These are phyloP conservation scores for Sugiyamaella castrensis DNA, from an alignment of 1,139 yeast genomes.

Conservation along the genomic window DNA sequence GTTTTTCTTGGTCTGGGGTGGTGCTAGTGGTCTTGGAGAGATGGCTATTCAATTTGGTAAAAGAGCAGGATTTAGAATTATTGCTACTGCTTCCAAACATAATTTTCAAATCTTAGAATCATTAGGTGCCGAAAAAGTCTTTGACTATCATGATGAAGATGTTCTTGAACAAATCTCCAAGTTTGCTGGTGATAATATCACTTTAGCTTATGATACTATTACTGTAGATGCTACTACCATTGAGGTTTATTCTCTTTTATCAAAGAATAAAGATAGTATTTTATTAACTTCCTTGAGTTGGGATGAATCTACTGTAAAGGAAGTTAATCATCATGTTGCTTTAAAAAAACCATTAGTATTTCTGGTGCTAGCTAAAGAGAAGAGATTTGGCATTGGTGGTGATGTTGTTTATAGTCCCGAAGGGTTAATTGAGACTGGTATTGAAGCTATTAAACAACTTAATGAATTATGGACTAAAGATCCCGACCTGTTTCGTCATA, in stretches of 20 bases:
- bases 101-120: slow-evolving; percentile 44
- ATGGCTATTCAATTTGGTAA: slow-evolving; percentile 55
- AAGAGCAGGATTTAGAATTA: slow-evolving; percentile 51
- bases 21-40: slow-evolving; percentile 55
- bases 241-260: slow-evolving; percentile 6
- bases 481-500: slow-evolving; percentile 25
- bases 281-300: slow-evolving; percentile 11
- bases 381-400: slow-evolving; percentile 29
- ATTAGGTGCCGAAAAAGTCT: slow-evolving; percentile 57
- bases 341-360: slow-evolving; percentile 39
- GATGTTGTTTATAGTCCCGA: slow-evolving; percentile 27
- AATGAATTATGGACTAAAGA: slow-evolving; percentile 23
- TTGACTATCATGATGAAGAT: slow-evolving; percentile 58
- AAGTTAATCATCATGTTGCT: slow-evolving; percentile 25
- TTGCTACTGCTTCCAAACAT: slow-evolving; percentile 51
- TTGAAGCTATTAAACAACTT: slow-evolving; percentile 24
- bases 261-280: slow-evolving; percentile 13
- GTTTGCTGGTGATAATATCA: slow-evolving; percentile 43
- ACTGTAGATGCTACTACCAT: slow-evolving; percentile 30
- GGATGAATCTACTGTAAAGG: slow-evolving; percentile 28
- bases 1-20: slow-evolving; percentile 56
- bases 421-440: slow-evolving; percentile 20
- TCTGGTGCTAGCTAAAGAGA: slow-evolving; percentile 37
- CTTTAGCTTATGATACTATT: slow-evolving; percentile 58
- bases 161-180: slow-evolving; percentile 50